Percentiles rank a stretch among this genome's conserved stretches.
These are phyloP conservation scores for Fomitopsis betulina DNA, from an alignment of 1,284 basidiomycete genomes.

Conservation along the genomic window DNA sequence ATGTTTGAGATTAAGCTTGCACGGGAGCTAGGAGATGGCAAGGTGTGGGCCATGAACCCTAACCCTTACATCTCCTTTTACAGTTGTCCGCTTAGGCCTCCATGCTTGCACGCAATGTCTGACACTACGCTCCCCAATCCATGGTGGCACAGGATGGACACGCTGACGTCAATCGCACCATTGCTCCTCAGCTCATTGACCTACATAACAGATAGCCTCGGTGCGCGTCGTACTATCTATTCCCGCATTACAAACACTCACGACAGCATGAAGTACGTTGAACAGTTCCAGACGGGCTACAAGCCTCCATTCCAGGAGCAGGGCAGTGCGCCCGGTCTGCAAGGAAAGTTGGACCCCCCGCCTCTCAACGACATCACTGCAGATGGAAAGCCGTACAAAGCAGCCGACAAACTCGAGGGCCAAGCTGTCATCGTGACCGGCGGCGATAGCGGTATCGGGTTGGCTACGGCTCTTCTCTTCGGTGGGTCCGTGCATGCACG, in stretches of 20 bases:
- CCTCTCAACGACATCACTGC: slow-evolving; percentile 46
- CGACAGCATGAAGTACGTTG: slow-evolving; percentile 11
- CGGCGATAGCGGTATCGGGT: slow-evolving; percentile 47
- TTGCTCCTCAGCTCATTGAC: neutral
- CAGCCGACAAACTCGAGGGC: slow-evolving; percentile 40
- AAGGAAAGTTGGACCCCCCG: slow-evolving; percentile 31
- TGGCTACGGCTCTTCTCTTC: slow-evolving; percentile 33
- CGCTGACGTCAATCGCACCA: neutral
- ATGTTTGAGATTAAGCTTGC: neutral
- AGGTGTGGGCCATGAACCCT: neutral
- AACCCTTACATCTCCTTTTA: no score
- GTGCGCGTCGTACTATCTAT: neutral
- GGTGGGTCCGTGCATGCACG: slow-evolving; percentile 18
- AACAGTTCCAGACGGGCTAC: slow-evolving; percentile 29
- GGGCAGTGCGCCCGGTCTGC: slow-evolving; percentile 20
- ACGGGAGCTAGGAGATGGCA: neutral
- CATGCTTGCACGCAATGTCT: neutral
- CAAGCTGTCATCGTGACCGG: slow-evolving; percentile 46
- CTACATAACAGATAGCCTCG: neutral
- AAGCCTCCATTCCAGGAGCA: slow-evolving; percentile 28
- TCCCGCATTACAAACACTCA: neutral
- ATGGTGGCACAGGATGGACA: neutral
- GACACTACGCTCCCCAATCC: neutral
- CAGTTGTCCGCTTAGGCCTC: no score
- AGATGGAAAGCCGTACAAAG: slow-evolving; percentile 41